Percentiles rank a stretch among this genome's conserved stretches.
These are phyloP conservation scores for Acidiella bohemica DNA, from an alignment of 495 filamentous ascomycete genomes.

Conservation along the genomic window DNA sequence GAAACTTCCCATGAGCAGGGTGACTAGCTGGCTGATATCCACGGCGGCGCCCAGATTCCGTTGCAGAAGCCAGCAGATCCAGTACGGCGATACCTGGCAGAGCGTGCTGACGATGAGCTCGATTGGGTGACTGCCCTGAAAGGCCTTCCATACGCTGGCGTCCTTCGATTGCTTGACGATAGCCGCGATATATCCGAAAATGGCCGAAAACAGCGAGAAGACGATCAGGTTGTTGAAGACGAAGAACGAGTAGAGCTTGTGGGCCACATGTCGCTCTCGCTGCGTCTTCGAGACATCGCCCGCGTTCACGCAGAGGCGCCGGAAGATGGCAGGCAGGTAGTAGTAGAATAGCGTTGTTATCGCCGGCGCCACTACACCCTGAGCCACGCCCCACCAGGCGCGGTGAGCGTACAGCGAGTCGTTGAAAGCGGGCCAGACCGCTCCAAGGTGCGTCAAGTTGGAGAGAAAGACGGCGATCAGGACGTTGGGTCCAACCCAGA, in stretches of 20 bases:
- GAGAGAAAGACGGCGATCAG: constrained; percentile 88
- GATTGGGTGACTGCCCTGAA: constrained; percentile 49
- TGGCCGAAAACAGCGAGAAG: constrained; percentile 74
- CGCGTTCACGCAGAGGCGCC: constrained; percentile 59
- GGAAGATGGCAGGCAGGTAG: constrained; percentile 80
- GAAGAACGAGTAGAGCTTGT: constrained; percentile 90
- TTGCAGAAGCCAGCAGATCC: constrained; percentile 86
- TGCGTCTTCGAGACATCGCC: constrained; percentile 87
- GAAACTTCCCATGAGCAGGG: constrained; percentile 66
- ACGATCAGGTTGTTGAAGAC: constrained; percentile 94
- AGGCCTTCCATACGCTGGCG: constrained; percentile 50
- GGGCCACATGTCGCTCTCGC: constrained; percentile 81
- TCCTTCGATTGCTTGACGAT: constrained; percentile 44
- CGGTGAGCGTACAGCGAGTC: constrained; percentile 45
- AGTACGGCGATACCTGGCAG: constrained; percentile 74
- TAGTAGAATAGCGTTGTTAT: constrained; percentile 81
- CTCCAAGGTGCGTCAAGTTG: constrained; percentile 64
- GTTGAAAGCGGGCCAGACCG: constrained; percentile 68
- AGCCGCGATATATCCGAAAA: constrained; percentile 56
- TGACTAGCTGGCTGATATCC: constrained; percentile 75
- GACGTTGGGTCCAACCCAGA: constrained; percentile 94
- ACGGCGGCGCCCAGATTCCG: constrained; percentile 82
- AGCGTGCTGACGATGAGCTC: constrained; percentile 50
- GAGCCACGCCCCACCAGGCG: constrained; percentile 67
- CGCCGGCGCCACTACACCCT: constrained; percentile 88